These are phyloP conservation scores for Colletotrichum sp. DNA, from an alignment of 2,329 filamentous ascomycete species.

Conservation along the genomic window DNA sequence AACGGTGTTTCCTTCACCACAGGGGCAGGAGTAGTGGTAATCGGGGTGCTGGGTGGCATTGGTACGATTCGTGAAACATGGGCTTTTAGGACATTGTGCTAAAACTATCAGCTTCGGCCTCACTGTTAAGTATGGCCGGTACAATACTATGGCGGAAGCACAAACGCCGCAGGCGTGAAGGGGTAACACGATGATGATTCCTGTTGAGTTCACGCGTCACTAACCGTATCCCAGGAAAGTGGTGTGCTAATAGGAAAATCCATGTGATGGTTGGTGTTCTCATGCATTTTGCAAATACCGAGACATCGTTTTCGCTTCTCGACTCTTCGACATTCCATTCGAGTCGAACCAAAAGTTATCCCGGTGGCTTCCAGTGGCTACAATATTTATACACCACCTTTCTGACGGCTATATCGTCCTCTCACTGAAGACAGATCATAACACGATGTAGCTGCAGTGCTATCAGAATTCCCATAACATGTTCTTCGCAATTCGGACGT, in stretches of 20 bases:
- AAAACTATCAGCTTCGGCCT: background rate
- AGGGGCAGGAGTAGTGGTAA: background rate
- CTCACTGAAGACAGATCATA: background rate
- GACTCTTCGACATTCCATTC: background rate
- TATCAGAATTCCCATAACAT: no score
- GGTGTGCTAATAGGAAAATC: background rate
- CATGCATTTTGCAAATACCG: accelerated
- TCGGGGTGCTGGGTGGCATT: background rate
- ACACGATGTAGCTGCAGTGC: background rate
- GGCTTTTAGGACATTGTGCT: background rate
- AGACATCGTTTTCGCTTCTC: background rate
- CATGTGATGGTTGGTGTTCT: background rate
- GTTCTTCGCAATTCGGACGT: background rate
- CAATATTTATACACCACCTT: accelerated
- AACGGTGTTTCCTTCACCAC: background rate
- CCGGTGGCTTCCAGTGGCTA: background rate
- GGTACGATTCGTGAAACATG: background rate
- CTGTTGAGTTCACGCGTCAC: background rate
- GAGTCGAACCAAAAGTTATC: background rate
- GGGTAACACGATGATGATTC: background rate
- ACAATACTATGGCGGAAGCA: background rate
- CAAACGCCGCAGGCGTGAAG: background rate
- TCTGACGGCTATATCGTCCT: background rate
- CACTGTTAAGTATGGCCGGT: background rate
- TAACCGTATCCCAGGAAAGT: background rate